Base-by-base conservation (phyloP, 768 basidiomycete species). In the Tricholoma matsutake region DNA sequence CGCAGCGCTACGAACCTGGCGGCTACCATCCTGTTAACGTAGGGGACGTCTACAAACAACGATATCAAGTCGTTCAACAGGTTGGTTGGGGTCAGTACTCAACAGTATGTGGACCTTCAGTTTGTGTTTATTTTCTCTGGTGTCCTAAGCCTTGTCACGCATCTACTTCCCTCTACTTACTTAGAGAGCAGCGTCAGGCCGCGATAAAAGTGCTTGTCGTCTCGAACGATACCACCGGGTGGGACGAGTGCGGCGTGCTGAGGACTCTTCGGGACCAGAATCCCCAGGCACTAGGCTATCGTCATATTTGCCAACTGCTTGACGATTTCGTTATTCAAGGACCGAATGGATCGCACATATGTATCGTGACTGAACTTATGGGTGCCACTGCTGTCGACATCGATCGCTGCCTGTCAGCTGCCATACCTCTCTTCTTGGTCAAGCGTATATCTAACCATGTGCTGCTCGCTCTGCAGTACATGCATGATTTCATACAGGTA, bases 311-410 rank as follows among this genome's bases (percentile, higher is more conserved):
- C 7, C 84, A 93, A n/a, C 13, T 39, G 64, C 83, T 92, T 51
- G 91, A 93, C 72, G 83, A 90, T 67, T 94, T 93, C 73, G 78
- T 81, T 39, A 86, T 90, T 72, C 81, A 84, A 56, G 90, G 91
- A 2, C 88, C 88, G 6, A 89, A 90, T 73, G 92, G 91, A 22
- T 81, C 76, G 18, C 91, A 94, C 73, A 86, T 91, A 61, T 93
- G 91, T 79, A 88, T 94, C 83, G 86, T 91, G 16, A 86, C 88
- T 67, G 90, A 94, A 71, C 86, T 89, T 6, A 80, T 92, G n/a
- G 88, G 89, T 49, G 86, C 90, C 72, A 91, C 89, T 70, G 71
- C 92, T 8, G 80, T 87, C 2, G 86, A 81, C 62, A 72, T 83
- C 56, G 80, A 81, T 70, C 71, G 77, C 63, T 78, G 79, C 61